Evolutionary conservation across 805 yeast genomes (phyloP), one percentile per base, ranked within the genome.

Genomic region (Teunomyces atbi): DNA sequence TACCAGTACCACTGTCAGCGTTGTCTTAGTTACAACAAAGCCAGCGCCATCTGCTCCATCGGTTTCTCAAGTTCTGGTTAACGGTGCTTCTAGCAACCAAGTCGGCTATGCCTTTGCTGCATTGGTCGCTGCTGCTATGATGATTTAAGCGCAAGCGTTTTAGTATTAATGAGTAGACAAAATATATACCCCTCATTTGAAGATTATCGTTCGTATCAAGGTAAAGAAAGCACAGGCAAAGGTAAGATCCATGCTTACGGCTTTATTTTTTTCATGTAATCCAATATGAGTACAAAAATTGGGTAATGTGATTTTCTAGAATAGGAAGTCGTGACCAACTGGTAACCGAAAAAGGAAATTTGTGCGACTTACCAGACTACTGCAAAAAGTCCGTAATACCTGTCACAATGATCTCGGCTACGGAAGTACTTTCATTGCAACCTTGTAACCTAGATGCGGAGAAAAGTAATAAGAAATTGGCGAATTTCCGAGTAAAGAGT

Each of bases 41-140:
- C 11, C 39, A 6, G 28, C 33, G n/a, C 33, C 33, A 30, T 6
- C 39, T n/a, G 37, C 40, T 35, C 44, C 45, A 34, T 3, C 28
- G 6, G 39, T 36, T 20, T 36, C 39, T 20, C 33, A 30, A 30
- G 6, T n/a, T 15, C 13, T n/a, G 16, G 44, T 33, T 11, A 28
- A 30, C 19, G 52, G 47, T 27, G 54, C 44, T 41, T 45, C 44
- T 12, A 19, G 28, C 5, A 45, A 41, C 23, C 45, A 20, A 32
- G 45, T 42, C n/a, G 48, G 51, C 23, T 50, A 41, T 30, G 32
- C 42, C 30, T 54, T 49, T 23, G 53, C 47, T 19, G 56, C 50
- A 39, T 32, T 52, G 37, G 29, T 46, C 34, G 56, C 51, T 45
- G 50, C 47, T 26, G 52, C 53, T 30, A 44, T 48, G 47, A 21